Percentiles rank a stretch among this genome's conserved stretches.
Evolutionary conservation across 1,284 basidiomycete species (phyloP).

Genomic region (Exobasidium cylindrosporum): DNA sequence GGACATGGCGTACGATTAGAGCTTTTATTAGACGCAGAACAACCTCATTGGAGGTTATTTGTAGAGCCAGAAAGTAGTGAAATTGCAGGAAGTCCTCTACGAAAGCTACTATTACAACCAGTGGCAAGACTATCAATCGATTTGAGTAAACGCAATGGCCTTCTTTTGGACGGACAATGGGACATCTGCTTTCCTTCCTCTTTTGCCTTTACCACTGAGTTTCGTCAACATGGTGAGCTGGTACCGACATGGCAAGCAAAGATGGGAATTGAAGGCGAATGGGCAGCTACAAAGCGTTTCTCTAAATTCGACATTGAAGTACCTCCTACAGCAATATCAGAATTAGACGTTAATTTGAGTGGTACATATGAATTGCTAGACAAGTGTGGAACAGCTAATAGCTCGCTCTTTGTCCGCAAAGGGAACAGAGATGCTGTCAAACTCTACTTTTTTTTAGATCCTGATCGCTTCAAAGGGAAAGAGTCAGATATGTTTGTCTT

Average conservation of each 20-base stretch:
- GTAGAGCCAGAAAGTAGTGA: constrained; percentile 68
- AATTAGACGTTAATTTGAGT: constrained; percentile 64
- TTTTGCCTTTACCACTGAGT: constrained; percentile 63
- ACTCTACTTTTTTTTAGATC: constrained; percentile 42
- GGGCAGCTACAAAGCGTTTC: constrained; percentile 68
- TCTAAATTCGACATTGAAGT: constrained; percentile 65
- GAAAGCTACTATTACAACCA: constrained; percentile 70
- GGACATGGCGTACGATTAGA: constrained; percentile 72
- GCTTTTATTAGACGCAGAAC: constrained; percentile 70
- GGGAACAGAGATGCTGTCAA: neutral
- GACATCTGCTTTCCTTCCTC: constrained; percentile 73
- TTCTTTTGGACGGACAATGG: constrained; percentile 72
- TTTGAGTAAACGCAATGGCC: constrained; percentile 30
- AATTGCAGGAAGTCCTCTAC: constrained; percentile 76
- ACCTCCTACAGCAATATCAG: constrained; percentile 55
- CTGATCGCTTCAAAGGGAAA: constrained; percentile 35
- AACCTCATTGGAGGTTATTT: constrained; percentile 75
- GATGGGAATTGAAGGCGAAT: constrained; percentile 72
- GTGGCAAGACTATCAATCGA: constrained; percentile 69
- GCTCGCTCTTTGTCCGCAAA: constrained; percentile 66
- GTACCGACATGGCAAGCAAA: constrained; percentile 81
- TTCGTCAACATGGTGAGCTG: constrained; percentile 68
- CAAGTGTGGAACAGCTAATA: constrained; percentile 83
- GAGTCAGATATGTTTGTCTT: constrained; percentile 37
- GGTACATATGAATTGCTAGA: constrained; percentile 76